Conservation (phyloP, 2,329 filamentous ascomycete species). For the Zopfia rhizophila region DNA sequence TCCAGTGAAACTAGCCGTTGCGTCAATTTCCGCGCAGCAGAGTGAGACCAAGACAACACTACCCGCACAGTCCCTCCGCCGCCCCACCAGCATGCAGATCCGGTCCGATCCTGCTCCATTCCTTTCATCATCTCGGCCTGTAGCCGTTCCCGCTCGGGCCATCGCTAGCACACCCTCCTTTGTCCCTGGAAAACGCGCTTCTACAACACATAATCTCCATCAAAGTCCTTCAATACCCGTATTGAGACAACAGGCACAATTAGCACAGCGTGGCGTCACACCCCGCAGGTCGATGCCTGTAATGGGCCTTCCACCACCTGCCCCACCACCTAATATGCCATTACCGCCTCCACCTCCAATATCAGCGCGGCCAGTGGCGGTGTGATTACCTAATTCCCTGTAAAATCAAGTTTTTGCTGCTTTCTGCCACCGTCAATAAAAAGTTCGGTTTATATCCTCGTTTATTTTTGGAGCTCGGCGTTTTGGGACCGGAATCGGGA, state of each 20-base stretch:
- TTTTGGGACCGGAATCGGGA: no score
- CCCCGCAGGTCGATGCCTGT: conserved; percentile 50
- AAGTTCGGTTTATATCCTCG: no score
- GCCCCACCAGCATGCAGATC: conserved; percentile 58
- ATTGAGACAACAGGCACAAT: conserved; percentile 36
- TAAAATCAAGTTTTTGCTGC: no score
- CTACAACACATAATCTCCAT: conserved; percentile 28
- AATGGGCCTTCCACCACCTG: conserved; percentile 56
- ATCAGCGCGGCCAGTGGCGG: background rate
- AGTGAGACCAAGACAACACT: conserved; percentile 19
- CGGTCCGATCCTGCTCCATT: conserved; percentile 56
- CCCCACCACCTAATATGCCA: conserved; percentile 58
- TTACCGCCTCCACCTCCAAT: conserved; percentile 51
- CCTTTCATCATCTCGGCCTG: conserved; percentile 48
- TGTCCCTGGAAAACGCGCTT: conserved; percentile 35
- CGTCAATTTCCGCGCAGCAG: conserved; percentile 12
- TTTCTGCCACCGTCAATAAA: no score
- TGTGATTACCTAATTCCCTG: no score
- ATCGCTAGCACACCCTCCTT: conserved; percentile 46
- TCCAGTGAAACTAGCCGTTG: conserved; percentile 24
- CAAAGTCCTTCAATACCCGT: conserved; percentile 32
- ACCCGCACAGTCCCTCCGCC: conserved; percentile 45
- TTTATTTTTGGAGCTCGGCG: no score
- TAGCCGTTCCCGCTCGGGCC: conserved; percentile 30
- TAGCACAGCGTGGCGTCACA: conserved; percentile 25